These are phyloP conservation scores for Annona cherimola DNA, from an alignment of 164 flowering plant genomes.

Conservation along the genomic window DNA sequence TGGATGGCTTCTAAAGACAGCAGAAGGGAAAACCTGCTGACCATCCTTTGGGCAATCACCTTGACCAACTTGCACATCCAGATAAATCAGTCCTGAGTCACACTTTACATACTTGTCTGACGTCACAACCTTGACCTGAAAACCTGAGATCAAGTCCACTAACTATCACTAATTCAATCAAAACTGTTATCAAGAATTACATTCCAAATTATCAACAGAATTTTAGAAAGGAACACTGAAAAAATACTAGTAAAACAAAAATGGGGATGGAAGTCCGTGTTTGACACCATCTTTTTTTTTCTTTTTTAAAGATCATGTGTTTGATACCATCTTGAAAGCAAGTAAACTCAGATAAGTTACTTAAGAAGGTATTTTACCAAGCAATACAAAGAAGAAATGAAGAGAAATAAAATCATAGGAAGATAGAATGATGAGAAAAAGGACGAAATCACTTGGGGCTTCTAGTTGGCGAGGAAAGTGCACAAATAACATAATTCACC, in stretches of 20 bases:
- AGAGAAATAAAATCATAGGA: not conserved
- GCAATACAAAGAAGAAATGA: not conserved
- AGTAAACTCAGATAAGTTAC: not conserved
- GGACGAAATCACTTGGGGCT: not conserved
- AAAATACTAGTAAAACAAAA: not conserved
- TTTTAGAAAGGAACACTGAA: not conserved
- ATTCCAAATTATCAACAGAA: not conserved
- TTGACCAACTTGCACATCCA: conserved; percentile 74
- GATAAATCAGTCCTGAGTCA: conserved; percentile 76
- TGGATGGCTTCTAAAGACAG: conserved; percentile 12
- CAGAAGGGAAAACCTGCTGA: conserved; percentile 75
- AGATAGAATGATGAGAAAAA: not conserved
- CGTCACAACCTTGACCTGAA: conserved; percentile 75
- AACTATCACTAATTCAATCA: not conserved
- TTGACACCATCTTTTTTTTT: no score
- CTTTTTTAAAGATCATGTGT: not conserved
- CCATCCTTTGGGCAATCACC: conserved; percentile 98
- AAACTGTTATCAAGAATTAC: not conserved
- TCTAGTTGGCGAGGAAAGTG: not conserved
- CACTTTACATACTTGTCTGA: conserved; percentile 63
- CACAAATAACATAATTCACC: conserved; percentile 33
- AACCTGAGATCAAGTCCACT: conserved; percentile 45
- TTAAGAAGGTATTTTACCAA: not conserved
- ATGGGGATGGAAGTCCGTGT: not conserved
- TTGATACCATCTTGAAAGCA: not conserved